phyloP scores from a whole-genome alignment of 805 yeast genomes.

The Teunomyces tritomae region DNA sequence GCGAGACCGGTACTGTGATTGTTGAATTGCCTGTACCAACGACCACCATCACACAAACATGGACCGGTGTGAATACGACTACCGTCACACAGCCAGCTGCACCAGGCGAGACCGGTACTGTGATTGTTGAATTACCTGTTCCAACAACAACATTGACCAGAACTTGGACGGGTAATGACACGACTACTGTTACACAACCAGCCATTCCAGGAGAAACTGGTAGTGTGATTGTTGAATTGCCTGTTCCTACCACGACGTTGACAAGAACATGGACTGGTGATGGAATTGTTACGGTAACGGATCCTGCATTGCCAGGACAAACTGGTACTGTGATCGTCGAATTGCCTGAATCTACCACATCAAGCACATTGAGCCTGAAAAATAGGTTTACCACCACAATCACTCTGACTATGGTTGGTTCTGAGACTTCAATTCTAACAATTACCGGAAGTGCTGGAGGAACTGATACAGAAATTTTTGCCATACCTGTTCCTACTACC shows the following conservation, averaged over 20 bases:
- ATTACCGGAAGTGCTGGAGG: background rate
- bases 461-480: background rate
- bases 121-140: conserved; percentile 8
- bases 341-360: conserved; percentile 9
- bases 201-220: no score
- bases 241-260: no score
- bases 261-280: no score
- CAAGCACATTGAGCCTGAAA: conserved; percentile 3
- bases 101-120: conserved; percentile 12
- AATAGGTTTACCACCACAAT: conserved; percentile 7
- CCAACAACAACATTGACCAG: no score
- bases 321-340: conserved; percentile 9
- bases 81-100: background rate
- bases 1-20: conserved; percentile 8
- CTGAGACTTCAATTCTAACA: conserved; percentile 2
- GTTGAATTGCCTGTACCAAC: conserved; percentile 12
- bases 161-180: no score
- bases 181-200: no score
- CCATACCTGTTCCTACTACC: conserved; percentile 3
- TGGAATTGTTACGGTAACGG: no score
- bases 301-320: no score
- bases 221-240: no score
- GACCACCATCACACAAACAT: background rate
- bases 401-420: conserved; percentile 11
- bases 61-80: conserved; percentile 3